Evolutionary conservation across 1,139 yeast genomes (phyloP).

Genomic region (Debaryomycetaceae sp.): DNA sequence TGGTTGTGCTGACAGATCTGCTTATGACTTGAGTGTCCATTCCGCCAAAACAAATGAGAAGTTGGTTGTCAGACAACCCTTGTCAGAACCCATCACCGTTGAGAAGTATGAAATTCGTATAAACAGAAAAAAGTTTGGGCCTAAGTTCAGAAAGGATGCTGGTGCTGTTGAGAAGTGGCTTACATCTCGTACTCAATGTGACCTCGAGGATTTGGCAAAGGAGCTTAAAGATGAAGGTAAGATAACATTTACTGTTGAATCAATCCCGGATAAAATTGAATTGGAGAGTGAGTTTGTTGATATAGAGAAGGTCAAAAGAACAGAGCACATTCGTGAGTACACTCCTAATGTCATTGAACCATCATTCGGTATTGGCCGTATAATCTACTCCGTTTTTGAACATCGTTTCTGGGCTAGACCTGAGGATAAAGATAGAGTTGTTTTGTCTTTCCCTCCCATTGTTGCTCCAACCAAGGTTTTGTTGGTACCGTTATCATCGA

Average conservation of each 20-base stretch:
- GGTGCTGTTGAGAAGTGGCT: slow-evolving; percentile 86
- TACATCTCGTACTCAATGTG: slow-evolving; percentile 73
- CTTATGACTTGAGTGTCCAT: slow-evolving; percentile 95
- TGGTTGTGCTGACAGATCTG: slow-evolving; percentile 99
- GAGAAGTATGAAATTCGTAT: slow-evolving; percentile 81
- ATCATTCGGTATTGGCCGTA: slow-evolving; percentile 98
- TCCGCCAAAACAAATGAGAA: slow-evolving; percentile 93
- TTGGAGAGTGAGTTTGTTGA: slow-evolving; percentile 67
- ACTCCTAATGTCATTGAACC: slow-evolving; percentile 99
- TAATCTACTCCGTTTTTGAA: slow-evolving; percentile 87
- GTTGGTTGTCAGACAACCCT: slow-evolving; percentile 86
- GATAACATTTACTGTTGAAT: slow-evolving; percentile 60
- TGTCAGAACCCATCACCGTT: slow-evolving; percentile 78
- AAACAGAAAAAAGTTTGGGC: slow-evolving; percentile 95
- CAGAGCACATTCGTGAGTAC: slow-evolving; percentile 90
- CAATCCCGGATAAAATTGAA: slow-evolving; percentile 60
- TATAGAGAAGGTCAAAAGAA: slow-evolving; percentile 74
- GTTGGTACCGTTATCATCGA: slow-evolving; percentile 88
- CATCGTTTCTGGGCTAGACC: slow-evolving; percentile 96
- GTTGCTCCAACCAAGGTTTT: slow-evolving; percentile 98
- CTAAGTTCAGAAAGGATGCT: slow-evolving; percentile 95
- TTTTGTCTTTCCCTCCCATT: slow-evolving; percentile 87
- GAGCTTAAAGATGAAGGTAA: slow-evolving; percentile 65
- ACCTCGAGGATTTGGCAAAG: slow-evolving; percentile 70
- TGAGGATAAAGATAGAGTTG: slow-evolving; percentile 87